These are phyloP conservation scores for Phytophthora europaea DNA, from an alignment of 352 stramenopile genomes.

Conservation along the genomic window DNA sequence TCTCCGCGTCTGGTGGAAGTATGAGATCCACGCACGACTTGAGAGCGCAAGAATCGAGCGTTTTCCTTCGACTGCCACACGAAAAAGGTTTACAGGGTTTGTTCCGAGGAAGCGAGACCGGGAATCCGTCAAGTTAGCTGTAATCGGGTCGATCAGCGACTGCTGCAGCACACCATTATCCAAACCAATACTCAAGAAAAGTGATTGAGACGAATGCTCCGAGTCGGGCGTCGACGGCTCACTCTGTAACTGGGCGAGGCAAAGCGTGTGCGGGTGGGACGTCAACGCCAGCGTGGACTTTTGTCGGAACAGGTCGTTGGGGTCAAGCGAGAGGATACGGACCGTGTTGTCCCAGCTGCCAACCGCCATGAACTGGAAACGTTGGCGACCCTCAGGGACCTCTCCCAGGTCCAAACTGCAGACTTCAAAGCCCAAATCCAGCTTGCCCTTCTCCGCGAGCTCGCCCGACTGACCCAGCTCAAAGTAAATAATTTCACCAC, in stretches of 20 bases:
- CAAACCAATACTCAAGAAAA: slow-evolving; percentile 92
- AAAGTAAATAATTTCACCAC: slow-evolving; percentile 99
- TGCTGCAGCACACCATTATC: slow-evolving; percentile 97
- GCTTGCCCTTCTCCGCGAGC: slow-evolving; percentile 94
- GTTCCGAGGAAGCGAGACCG: slow-evolving; percentile 95
- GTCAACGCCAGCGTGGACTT: slow-evolving; percentile 87
- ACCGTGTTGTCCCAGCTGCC: slow-evolving; percentile 94
- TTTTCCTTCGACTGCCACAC: slow-evolving; percentile 91
- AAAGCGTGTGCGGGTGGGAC: slow-evolving; percentile 87
- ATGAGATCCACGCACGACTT: slow-evolving; percentile 96
- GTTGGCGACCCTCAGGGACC: slow-evolving; percentile 94
- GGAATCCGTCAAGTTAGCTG: slow-evolving; percentile 85
- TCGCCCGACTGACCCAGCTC: slow-evolving; percentile 95
- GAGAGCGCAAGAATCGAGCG: slow-evolving; percentile 96
- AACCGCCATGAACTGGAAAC: slow-evolving; percentile 97
- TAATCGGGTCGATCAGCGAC: slow-evolving; percentile 90
- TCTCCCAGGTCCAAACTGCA: slow-evolving; percentile 97
- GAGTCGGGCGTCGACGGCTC: slow-evolving; percentile 70
- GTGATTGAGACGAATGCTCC: slow-evolving; percentile 59
- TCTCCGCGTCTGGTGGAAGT: slow-evolving; percentile 92
- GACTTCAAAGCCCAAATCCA: slow-evolving; percentile 97
- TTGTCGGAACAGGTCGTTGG: slow-evolving; percentile 90
- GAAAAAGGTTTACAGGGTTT: slow-evolving; percentile 96
- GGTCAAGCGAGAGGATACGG: slow-evolving; percentile 96
- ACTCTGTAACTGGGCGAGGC: slow-evolving; percentile 81